A percentile compares a stretch with the other conserved stretches of the same genome.
These are phyloP conservation scores for Coemansia asiatica DNA, from an alignment of 192 early-diverging fungal species.

Conservation along the genomic window DNA sequence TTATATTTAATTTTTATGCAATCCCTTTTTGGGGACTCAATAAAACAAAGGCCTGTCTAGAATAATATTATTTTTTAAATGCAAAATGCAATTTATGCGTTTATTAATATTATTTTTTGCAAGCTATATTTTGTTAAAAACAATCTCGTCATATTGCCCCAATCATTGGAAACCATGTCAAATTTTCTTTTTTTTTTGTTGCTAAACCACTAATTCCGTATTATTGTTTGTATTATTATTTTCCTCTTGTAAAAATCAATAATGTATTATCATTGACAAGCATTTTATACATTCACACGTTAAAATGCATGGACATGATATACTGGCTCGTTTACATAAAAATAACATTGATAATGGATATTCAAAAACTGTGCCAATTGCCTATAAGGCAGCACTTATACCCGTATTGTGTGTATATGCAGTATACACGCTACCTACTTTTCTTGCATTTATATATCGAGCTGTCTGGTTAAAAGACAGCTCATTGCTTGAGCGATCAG, in stretches of 20 bases:
- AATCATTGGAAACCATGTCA: too few relatives aligned
- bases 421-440: conserved; percentile 20
- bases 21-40: not conserved
- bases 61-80: too few relatives aligned
- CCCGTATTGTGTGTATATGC: conserved; percentile 16
- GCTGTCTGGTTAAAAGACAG: conserved; percentile 25
- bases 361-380: not conserved
- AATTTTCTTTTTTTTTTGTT: not conserved
- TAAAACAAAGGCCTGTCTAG: too few relatives aligned
- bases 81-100: not conserved
- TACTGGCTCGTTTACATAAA: not conserved
- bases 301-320: not conserved
- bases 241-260: not conserved
- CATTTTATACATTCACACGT: not conserved
- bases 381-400: conserved; percentile 21
- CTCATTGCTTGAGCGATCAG: conserved; percentile 31
- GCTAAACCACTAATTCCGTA: not conserved
- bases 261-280: not conserved
- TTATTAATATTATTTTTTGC: not conserved
- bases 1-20: not conserved
- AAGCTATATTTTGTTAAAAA: too few relatives aligned
- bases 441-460: conserved; percentile 25
- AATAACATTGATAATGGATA: not conserved
- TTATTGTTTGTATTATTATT: not conserved
- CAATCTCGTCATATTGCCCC: too few relatives aligned